Conservation (phyloP, 257 asterid genomes). For the Catharanthus roseus region DNA sequence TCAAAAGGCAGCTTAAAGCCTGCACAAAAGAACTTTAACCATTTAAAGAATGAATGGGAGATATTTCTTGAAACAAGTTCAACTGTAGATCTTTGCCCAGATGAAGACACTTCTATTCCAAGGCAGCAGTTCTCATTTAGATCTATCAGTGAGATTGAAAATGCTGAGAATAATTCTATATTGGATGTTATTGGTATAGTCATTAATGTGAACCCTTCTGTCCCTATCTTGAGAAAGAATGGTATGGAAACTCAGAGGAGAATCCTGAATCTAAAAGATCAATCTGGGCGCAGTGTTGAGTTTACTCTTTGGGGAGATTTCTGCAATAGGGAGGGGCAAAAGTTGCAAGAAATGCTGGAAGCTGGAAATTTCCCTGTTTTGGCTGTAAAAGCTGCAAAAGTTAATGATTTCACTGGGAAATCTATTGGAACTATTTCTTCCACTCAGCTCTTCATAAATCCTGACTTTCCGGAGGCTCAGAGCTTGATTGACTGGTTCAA, state of each 20-base stretch:
- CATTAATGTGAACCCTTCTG: constrained; percentile 72
- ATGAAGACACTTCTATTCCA: constrained; percentile 84
- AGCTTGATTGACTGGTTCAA: constrained; percentile 69
- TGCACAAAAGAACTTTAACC: constrained; percentile 94
- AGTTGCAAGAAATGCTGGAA: constrained; percentile 59
- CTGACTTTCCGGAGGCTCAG: constrained; percentile 62
- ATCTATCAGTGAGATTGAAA: constrained; percentile 70
- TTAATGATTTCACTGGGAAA: constrained; percentile 84
- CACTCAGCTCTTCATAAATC: constrained; percentile 81
- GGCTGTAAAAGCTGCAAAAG: constrained; percentile 93
- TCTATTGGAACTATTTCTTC: constrained; percentile 78
- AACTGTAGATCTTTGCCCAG: constrained; percentile 67
- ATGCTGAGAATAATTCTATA: constrained; percentile 70
- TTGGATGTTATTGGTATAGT: constrained; percentile 85
- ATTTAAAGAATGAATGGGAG: constrained; percentile 95
- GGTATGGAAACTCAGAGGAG: constrained; percentile 97
- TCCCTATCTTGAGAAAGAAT: constrained; percentile 86
- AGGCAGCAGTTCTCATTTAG: constrained; percentile 77
- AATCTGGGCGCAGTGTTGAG: constrained; percentile 71
- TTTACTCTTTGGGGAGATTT: constrained; percentile 93
- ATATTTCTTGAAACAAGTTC: constrained; percentile 71
- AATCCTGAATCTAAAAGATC: constrained; percentile 75
- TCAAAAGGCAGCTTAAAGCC: constrained; percentile 91
- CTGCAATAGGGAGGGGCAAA: constrained; percentile 89
- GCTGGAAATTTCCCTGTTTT: constrained; percentile 61